Evolutionary conservation across 768 basidiomycete species (phyloP).

Genomic region (Kwoniella bestiolae): DNA sequence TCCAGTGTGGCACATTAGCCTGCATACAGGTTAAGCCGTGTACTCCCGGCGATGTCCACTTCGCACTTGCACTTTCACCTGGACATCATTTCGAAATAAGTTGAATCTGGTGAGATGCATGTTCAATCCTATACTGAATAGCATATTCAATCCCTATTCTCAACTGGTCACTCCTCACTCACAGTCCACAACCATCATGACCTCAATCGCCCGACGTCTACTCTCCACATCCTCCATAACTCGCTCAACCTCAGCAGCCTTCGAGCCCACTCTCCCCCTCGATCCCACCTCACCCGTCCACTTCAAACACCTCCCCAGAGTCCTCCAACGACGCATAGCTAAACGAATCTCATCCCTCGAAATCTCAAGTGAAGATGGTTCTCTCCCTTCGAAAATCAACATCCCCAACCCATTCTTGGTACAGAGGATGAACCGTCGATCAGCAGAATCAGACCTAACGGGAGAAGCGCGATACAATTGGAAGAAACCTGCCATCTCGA

Average conservation of each 20-base stretch:
- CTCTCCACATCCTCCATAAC: constrained; percentile 8
- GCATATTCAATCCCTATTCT: not conserved
- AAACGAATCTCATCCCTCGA: constrained; percentile 7
- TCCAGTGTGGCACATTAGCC: constrained; percentile 1
- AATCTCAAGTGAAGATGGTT: not conserved
- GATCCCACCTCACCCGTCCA: constrained; percentile 16
- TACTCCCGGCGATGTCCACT: constrained; percentile 6
- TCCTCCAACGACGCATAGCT: constrained; percentile 33
- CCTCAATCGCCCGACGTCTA: constrained; percentile 23
- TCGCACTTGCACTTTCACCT: not conserved
- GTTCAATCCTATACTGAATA: not conserved
- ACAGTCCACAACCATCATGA: constrained; percentile 12
- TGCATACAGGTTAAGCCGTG: not conserved
- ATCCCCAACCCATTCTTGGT: constrained; percentile 42
- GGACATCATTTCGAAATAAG: not conserved
- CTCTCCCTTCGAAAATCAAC: constrained; percentile 7
- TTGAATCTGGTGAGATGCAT: constrained; percentile 1
- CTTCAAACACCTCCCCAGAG: constrained; percentile 32
- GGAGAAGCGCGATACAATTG: constrained; percentile 26
- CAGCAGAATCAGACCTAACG: constrained; percentile 14
- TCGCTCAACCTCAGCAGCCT: constrained; percentile 9
- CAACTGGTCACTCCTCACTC: not conserved
- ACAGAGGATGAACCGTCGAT: constrained; percentile 16
- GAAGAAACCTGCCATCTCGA: constrained; percentile 34
- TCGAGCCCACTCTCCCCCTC: constrained; percentile 1